Evolutionary conservation across 2,329 filamentous ascomycete genomes (phyloP).

Genomic region (Cladosporium colombiae): DNA sequence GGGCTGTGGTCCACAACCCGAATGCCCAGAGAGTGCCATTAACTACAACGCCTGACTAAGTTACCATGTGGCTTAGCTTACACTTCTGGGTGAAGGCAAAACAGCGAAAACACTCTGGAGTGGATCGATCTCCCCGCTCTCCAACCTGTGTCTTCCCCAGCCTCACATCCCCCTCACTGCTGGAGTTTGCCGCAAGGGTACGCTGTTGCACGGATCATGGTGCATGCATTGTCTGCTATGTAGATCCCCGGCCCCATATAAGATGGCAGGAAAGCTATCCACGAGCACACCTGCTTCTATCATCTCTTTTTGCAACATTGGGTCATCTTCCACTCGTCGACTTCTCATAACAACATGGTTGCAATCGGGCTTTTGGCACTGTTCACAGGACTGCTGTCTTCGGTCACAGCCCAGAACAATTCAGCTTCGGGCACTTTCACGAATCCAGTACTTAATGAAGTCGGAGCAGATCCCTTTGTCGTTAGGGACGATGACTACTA

Average conservation of each 20-base stretch:
- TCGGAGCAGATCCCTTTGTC: slow-evolving; percentile 51
- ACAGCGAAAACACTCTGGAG: neutral
- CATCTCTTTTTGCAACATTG: neutral
- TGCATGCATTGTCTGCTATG: neutral
- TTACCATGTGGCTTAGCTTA: neutral
- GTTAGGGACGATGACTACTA: slow-evolving; percentile 45
- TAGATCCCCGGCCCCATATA: neutral
- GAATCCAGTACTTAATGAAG: slow-evolving; percentile 46
- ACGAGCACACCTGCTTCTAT: neutral
- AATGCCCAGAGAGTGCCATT: neutral
- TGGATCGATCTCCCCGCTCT: slow-evolving; percentile 5
- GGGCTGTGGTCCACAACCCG: slow-evolving; percentile 5
- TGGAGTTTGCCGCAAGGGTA: slow-evolving; percentile 9
- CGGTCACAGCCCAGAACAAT: slow-evolving; percentile 25
- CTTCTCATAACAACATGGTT: slow-evolving; percentile 7
- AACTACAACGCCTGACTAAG: neutral
- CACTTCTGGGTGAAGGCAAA: neutral
- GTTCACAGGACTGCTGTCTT: slow-evolving; percentile 21
- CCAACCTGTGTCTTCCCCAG: neutral
- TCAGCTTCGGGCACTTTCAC: slow-evolving; percentile 41
- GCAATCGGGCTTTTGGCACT: slow-evolving; percentile 14
- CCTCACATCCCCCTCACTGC: slow-evolving; percentile 11
- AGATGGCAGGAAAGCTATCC: neutral
- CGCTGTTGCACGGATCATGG: neutral
- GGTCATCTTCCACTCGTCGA: neutral